Evolutionary conservation across 192 early-diverging fungal species (phyloP), one percentile per base, ranked within the genome.

Genomic region (Thamnidium elegans): DNA sequence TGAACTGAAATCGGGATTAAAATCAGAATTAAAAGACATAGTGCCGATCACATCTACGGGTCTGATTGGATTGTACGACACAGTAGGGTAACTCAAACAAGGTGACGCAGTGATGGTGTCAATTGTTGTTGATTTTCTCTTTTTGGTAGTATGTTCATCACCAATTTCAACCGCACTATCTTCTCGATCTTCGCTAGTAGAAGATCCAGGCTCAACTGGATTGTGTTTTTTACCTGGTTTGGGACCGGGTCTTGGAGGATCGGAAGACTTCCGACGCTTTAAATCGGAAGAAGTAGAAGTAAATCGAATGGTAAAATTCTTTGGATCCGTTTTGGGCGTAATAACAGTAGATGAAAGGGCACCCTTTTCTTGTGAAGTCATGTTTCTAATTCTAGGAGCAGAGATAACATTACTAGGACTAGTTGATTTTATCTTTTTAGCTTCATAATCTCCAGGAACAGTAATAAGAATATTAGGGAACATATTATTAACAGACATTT

Each of bases 361-460:
- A 1, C 0, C 1, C 46, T 48, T 48, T 48, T 48, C 46, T 19
- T 48, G 46, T 48, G 46, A 48, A 7, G 19, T 3, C 21, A 45
- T 59, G 15, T 30, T 59, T 59, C 58, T 44, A n/a, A 45, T 59
- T 59, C 58, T 44, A 4, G 58, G 58, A 15, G 58, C 58, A 3
- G 58, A 59, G 2, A 42, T 23, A 39, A 10, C 9, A 6, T 39
- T 39, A 39, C 36, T 39, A 4, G 5, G 1, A 6, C 36, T 39
- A 13, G 6, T 59, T 14, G 42, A 15, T 13, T 59, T 59, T 3
- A 8, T 45, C 42, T 45, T 59, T 15, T 59, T 59, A 1, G 17
- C 36, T 15, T 59, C 58, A 21, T 59, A 59, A 45, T 59, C 58
- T 23, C 21, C 39, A 15, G 58, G 58, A 42, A 31, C 19, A 14